A percentile compares a stretch with the other conserved stretches of the same genome.
These are phyloP conservation scores for Picea sitchensis DNA, from an alignment of 75 land plant species.

Conservation along the genomic window DNA sequence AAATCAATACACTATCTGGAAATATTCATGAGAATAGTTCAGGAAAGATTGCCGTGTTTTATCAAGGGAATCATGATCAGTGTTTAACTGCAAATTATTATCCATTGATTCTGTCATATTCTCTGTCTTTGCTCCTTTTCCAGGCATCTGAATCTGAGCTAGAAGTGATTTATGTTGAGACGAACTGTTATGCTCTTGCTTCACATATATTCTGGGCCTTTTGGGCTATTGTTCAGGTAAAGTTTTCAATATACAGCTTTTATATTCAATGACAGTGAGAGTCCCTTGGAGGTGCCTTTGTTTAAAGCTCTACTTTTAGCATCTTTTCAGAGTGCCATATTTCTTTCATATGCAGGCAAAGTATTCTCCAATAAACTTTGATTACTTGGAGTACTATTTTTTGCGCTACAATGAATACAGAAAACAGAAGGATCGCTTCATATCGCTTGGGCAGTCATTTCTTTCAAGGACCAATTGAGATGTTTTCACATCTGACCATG, in stretches of 20 bases:
- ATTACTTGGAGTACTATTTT: slow-evolving; percentile 80
- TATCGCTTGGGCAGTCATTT: slow-evolving; percentile 32
- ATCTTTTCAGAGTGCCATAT: not conserved
- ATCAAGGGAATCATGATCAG: not conserved
- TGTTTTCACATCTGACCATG: too few relatives aligned
- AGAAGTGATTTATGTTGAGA: slow-evolving; percentile 70
- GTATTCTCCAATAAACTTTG: slow-evolving; percentile 85
- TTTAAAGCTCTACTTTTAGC: not conserved
- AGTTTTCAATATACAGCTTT: not conserved
- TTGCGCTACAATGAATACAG: slow-evolving; percentile 79
- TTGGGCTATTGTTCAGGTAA: slow-evolving; percentile 98
- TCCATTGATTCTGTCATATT: not conserved
- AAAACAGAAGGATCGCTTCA: slow-evolving; percentile 44
- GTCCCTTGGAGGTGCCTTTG: not conserved
- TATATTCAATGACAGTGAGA: not conserved
- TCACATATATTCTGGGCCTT: slow-evolving; percentile 95
- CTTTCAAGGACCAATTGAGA: slow-evolving; percentile 3
- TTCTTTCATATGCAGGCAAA: slow-evolving; percentile 56
- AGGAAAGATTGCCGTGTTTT: not conserved
- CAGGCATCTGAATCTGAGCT: slow-evolving; percentile 77
- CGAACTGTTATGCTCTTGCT: slow-evolving; percentile 71
- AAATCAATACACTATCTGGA: not conserved
- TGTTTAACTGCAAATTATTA: not conserved
- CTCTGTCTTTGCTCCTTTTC: not conserved
- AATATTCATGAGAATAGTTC: not conserved